Base-by-base conservation (phyloP, 148 eudicot species). In the Linanthus parryae region DNA sequence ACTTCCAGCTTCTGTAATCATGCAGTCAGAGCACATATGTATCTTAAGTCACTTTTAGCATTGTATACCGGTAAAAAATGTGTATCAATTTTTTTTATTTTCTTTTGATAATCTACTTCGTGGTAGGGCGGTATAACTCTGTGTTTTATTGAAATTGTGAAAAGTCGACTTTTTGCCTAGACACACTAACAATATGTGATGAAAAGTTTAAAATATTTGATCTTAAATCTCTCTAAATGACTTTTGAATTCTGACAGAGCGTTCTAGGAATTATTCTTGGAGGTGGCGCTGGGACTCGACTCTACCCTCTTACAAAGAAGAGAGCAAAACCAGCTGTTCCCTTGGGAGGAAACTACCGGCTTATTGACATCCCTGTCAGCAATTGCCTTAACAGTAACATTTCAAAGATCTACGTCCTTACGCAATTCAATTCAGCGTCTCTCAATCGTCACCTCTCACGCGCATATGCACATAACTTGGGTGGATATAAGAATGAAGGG, bases 271-370 rank as follows among this genome's bases (percentile, higher is more conserved):
- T 88, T 58, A 84, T 88, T 57, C 94, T 88, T 36, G 96, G 96
- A 60, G 96, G 96, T 44, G 96, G 96, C 58, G 96, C 96, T 54
- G 96, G 96, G 22, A 84, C 96, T 12, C 94, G 96, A 28, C 92
- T 88, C 18, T 88, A 80, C 50, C 96, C 94, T 22, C 71, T 88
- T 18, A 88, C 96, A 2, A 88, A 88, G 80, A 81, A 80, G 77
- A 75, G 96, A 47, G 96, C 96, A 35, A 88, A 88, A 57, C 94
- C 94, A 41, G 96, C 94, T 13, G 96, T 88, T 56, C 94, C 94
- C 16, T 74, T 88, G 35, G 96, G 96, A 17, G 96, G 85, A 35
- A 84, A 84, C 50, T 88, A 88, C 46, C 65, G 96, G 66, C 79
- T 88, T 36, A 88, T 88, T 64, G 96, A 88, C 51, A 81, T 88